A percentile compares a stretch with the other conserved stretches of the same genome.
Evolutionary conservation across 345 rosid genomes (phyloP).

Genomic region (Cardamine occulta): DNA sequence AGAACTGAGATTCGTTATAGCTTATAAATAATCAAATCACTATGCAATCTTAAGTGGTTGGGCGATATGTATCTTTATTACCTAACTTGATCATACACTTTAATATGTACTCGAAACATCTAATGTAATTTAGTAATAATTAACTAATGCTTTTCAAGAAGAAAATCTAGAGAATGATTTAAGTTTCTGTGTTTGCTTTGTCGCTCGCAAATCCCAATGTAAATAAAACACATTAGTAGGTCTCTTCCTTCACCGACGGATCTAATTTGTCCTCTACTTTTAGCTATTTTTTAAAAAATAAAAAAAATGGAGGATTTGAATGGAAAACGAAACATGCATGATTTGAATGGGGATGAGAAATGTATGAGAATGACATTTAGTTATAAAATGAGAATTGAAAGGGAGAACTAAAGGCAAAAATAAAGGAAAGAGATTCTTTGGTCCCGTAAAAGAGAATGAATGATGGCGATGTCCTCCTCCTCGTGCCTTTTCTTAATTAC

Average conservation of each 20-base stretch:
- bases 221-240: not conserved
- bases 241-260: slow-evolving; percentile 36
- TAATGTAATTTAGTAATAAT: slow-evolving; percentile 3
- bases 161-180: slow-evolving; percentile 11
- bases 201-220: slow-evolving; percentile 35
- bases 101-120: not conserved
- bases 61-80: not conserved
- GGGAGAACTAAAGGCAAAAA: not conserved
- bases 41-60: slow-evolving; percentile 11
- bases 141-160: slow-evolving; percentile 2
- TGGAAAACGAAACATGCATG: slow-evolving; percentile 35
- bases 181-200: slow-evolving; percentile 23
- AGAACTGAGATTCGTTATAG: slow-evolving; percentile 6
- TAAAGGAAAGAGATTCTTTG: slow-evolving; percentile 13
- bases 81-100: slow-evolving; percentile 9
- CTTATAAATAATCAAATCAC: not conserved
- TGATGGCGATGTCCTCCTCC: slow-evolving; percentile 20
- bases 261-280: slow-evolving; percentile 40
- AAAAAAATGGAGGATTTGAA: not conserved
- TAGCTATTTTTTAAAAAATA: not conserved
- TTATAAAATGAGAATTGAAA: not conserved
- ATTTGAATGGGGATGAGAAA: not conserved
- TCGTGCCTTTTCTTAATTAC: too few species aligned
- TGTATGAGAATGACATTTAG: slow-evolving; percentile 25
- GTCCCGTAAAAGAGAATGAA: slow-evolving; percentile 22